Conservation (phyloP, 306 rosid species). For the Castanea sativa region DNA sequence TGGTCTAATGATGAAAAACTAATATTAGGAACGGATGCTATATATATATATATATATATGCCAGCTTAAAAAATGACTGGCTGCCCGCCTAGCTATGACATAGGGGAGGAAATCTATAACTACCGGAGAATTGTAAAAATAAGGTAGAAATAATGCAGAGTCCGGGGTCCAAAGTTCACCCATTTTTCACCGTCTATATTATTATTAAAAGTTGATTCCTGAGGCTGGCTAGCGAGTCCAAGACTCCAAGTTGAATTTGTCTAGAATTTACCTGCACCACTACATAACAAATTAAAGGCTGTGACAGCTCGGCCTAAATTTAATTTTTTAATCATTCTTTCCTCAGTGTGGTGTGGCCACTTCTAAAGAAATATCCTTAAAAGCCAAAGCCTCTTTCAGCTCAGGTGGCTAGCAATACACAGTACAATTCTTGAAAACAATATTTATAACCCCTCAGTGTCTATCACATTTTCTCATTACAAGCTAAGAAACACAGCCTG, state of each 20-base stretch:
- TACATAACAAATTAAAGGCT: neutral
- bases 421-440: neutral
- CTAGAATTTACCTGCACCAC: neutral
- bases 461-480: neutral
- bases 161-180: too few species aligned
- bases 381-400: neutral
- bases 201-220: neutral
- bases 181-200: too few species aligned
- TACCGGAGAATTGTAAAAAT: too few species aligned
- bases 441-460: neutral
- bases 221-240: neutral
- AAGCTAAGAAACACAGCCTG: neutral
- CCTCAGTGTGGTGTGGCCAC: neutral
- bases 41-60: too few species aligned
- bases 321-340: neutral
- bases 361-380: neutral
- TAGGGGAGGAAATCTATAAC: too few species aligned
- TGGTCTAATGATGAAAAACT: rapidly evolving
- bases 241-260: neutral
- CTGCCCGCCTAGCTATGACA: too few species aligned
- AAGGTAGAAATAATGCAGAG: too few species aligned
- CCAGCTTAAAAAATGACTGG: too few species aligned
- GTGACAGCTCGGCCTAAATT: neutral
- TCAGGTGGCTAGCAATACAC: neutral
- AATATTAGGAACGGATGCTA: rapidly evolving